Conservation (phyloP, 352 stramenopile genomes). For the Phytopythium cucurbitacearum region DNA sequence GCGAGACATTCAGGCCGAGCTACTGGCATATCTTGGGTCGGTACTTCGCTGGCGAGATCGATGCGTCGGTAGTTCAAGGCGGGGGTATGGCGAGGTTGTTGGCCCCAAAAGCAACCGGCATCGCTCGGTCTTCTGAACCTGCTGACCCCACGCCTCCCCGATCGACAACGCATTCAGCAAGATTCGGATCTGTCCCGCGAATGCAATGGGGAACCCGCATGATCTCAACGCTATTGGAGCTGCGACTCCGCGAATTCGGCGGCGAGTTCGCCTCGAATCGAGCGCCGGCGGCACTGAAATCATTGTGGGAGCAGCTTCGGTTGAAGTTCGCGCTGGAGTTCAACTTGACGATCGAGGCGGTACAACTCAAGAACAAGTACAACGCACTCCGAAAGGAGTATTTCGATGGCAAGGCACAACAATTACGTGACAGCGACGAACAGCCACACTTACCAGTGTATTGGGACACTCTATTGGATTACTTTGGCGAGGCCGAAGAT, state of each 20-base stretch:
- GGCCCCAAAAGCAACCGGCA: no score
- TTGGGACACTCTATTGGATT: no score
- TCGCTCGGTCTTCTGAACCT: no score
- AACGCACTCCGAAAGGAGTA: neutral
- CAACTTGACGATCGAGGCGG: neutral
- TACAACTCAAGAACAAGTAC: constrained; percentile 3
- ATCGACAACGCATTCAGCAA: no score
- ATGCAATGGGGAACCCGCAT: neutral
- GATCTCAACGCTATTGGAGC: constrained; percentile 1
- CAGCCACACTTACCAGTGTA: no score
- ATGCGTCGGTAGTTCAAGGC: no score
- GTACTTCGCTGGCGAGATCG: neutral
- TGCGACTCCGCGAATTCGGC: neutral
- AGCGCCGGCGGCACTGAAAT: neutral
- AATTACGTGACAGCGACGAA: no score
- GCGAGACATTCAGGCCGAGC: neutral
- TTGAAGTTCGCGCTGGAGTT: neutral
- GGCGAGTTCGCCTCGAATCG: neutral
- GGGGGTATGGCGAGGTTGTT: no score
- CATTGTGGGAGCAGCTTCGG: neutral
- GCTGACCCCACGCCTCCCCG: no score
- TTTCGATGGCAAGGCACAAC: neutral
- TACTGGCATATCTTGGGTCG: neutral
- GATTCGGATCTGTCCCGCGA: neutral
- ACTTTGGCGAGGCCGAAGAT: no score